Base-by-base conservation (phyloP, 768 basidiomycete genomes). In the Boletus insuetus region DNA sequence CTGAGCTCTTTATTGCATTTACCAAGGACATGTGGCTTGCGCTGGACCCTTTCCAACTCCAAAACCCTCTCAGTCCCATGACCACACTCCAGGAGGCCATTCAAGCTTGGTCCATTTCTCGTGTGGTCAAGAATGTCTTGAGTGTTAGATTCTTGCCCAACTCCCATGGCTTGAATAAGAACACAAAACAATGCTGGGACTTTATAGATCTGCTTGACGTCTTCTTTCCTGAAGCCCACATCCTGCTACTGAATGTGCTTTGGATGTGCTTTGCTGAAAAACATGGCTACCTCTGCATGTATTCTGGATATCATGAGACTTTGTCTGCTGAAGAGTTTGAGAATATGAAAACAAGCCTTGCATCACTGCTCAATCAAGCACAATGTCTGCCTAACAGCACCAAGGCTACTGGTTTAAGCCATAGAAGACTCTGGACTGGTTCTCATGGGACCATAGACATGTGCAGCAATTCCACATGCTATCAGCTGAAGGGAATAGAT, bases 131-230 rank as follows among this genome's bases (percentile, higher is more conserved):
- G 6, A 46, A 0, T 2, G 37, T 57, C 8, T 14, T 49, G 6
- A 57, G 51, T 4, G 42, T 57, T 35, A 53, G 32, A 5, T 53
- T 57, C 38, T 10, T 56, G 11, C 46, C 55, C 26, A 56, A 56
- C 41, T 52, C 51, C 6, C 29, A 56, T 44, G 35, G 46, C 1
- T 10, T 56, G 11, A 48, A 43, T 4, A 56, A 41, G 14, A 56
- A 46, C 3, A 48, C 24, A 6, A 56, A 48, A 14, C 1, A 14
- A 9, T 39, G 6, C 51, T 56, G 46, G 40, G 41, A 56, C 29
- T 56, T 56, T 46, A 9, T 7, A 12, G 16, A 40, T 3, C 29
- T 52, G 10, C 16, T 56, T 2, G 51, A 48, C 1, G 20, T 52
- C 8, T 56, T 52, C 29, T 56, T 52, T n/a, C 51, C 50, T 48